These are phyloP conservation scores for Blastobotrys raffinosifermentans DNA, from an alignment of 1,139 yeast species.

Conservation along the genomic window DNA sequence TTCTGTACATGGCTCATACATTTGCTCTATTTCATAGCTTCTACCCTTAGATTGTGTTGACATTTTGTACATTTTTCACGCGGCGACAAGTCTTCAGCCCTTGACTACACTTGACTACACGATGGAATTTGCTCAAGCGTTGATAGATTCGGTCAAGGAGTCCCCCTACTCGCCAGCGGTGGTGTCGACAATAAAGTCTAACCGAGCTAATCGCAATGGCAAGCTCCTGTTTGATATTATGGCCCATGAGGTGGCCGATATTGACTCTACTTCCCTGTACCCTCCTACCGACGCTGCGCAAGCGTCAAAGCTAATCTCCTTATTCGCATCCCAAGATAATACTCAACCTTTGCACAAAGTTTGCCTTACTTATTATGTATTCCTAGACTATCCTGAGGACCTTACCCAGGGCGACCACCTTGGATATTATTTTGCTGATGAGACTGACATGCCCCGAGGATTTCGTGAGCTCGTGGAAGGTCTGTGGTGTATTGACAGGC, in stretches of 20 bases:
- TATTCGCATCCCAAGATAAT: slow-evolving; percentile 18
- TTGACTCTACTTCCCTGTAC: slow-evolving; percentile 17
- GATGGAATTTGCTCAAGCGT: slow-evolving; percentile 28
- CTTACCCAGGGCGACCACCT: slow-evolving; percentile 17
- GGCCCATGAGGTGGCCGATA: slow-evolving; percentile 17
- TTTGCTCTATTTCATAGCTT: too few relatives aligned
- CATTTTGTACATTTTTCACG: too few relatives aligned
- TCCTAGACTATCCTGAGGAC: slow-evolving; percentile 25
- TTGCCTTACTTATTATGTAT: slow-evolving; percentile 26
- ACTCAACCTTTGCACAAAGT: slow-evolving; percentile 17
- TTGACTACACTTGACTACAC: neutral
- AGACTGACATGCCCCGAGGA: slow-evolving; percentile 24
- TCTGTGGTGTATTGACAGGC: slow-evolving; percentile 22
- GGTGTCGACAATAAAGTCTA: slow-evolving; percentile 8
- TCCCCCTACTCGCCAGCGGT: slow-evolving; percentile 20
- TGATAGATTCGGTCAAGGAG: slow-evolving; percentile 20
- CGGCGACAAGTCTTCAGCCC: too few relatives aligned
- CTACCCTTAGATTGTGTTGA: too few relatives aligned
- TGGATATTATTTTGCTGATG: slow-evolving; percentile 28
- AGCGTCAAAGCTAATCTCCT: slow-evolving; percentile 18
- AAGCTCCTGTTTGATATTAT: slow-evolving; percentile 26
- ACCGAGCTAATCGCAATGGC: slow-evolving; percentile 15
- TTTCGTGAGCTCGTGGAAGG: slow-evolving; percentile 22
- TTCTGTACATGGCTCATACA: too few relatives aligned
- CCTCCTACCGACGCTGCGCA: slow-evolving; percentile 24